Evolutionary conservation across 1,139 yeast genomes (phyloP).

Genomic region (Debaryomyces robertsiae): DNA sequence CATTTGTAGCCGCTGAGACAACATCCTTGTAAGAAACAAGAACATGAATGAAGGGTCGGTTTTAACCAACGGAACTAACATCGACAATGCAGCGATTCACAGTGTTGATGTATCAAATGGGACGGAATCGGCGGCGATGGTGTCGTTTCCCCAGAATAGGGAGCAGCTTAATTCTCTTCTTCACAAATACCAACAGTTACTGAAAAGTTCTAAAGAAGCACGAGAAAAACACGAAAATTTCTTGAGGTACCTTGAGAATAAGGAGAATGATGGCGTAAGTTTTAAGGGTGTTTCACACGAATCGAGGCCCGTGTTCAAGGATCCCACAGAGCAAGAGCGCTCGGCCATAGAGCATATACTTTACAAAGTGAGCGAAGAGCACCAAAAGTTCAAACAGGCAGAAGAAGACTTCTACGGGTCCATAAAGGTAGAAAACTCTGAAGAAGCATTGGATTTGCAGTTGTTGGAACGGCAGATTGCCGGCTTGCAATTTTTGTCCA

Average conservation of each 20-base stretch:
- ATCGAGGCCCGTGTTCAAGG: slow-evolving; percentile 17
- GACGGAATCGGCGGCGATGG: background rate
- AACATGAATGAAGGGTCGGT: slow-evolving; percentile 11
- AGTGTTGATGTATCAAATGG: slow-evolving; percentile 1
- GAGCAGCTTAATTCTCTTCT: slow-evolving; percentile 35
- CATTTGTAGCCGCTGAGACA: slow-evolving; percentile 1
- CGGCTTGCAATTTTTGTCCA: slow-evolving; percentile 75
- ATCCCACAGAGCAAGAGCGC: slow-evolving; percentile 26
- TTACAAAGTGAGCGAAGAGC: slow-evolving; percentile 31
- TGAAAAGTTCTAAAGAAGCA: slow-evolving; percentile 23
- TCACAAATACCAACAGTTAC: slow-evolving; percentile 33
- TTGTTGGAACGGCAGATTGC: slow-evolving; percentile 68
- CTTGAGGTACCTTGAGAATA: slow-evolving; percentile 15
- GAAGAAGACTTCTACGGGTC: slow-evolving; percentile 26
- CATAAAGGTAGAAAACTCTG: slow-evolving; percentile 10
- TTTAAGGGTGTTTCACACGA: slow-evolving; percentile 8
- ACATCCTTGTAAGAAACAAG: slow-evolving; percentile 1
- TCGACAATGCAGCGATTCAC: background rate
- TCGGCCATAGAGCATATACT: slow-evolving; percentile 35
- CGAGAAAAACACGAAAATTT: slow-evolving; percentile 20
- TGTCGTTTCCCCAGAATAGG: slow-evolving; percentile 31
- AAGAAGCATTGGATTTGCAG: slow-evolving; percentile 42
- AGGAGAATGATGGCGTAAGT: slow-evolving; percentile 16
- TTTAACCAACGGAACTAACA: slow-evolving; percentile 7
- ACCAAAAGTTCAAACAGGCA: slow-evolving; percentile 28